Conservation (phyloP, 192 early-diverging fungal genomes). For the Backusella macrospora region DNA sequence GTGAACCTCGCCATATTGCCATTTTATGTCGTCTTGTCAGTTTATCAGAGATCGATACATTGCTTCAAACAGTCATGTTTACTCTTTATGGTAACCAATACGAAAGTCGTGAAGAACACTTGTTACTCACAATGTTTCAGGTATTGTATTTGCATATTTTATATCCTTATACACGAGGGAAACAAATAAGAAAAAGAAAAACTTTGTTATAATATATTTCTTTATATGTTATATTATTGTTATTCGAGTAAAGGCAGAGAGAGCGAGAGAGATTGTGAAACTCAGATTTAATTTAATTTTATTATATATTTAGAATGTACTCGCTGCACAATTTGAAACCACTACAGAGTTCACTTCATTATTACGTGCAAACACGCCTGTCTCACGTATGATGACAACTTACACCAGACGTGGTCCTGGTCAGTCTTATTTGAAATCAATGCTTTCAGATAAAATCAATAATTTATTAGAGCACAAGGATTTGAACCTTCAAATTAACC, state of each 20-base stretch:
- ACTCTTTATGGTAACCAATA: conserved; percentile 96
- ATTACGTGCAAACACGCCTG: conserved; percentile 92
- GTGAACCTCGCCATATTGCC: conserved; percentile 88
- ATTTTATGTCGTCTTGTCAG: conserved; percentile 78
- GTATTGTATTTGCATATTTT: conserved; percentile 41
- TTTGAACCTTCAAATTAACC: conserved; percentile 92
- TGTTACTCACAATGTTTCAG: conserved; percentile 95
- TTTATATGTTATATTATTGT: not conserved
- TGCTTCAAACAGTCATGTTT: conserved; percentile 72
- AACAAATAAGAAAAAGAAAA: not conserved
- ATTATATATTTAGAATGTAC: conserved; percentile 55
- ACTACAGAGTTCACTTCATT: conserved; percentile 86
- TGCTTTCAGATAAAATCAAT: conserved; percentile 82
- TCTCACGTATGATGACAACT: conserved; percentile 97
- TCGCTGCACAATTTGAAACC: conserved; percentile 89
- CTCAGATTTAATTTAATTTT: conserved; percentile 17
- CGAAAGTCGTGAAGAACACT: conserved; percentile 92
- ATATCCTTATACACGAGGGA: not conserved
- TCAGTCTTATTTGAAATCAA: conserved; percentile 89
- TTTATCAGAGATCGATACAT: conserved; percentile 86
- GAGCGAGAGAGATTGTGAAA: not conserved
- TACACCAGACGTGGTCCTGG: conserved; percentile 94
- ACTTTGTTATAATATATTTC: not conserved
- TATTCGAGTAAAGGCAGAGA: not conserved
- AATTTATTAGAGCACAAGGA: conserved; percentile 83